Evolutionary conservation across 371 early-diverging fungal species (phyloP), one percentile per base, ranked within the genome.

Genomic region (Haplosporangium sp.): DNA sequence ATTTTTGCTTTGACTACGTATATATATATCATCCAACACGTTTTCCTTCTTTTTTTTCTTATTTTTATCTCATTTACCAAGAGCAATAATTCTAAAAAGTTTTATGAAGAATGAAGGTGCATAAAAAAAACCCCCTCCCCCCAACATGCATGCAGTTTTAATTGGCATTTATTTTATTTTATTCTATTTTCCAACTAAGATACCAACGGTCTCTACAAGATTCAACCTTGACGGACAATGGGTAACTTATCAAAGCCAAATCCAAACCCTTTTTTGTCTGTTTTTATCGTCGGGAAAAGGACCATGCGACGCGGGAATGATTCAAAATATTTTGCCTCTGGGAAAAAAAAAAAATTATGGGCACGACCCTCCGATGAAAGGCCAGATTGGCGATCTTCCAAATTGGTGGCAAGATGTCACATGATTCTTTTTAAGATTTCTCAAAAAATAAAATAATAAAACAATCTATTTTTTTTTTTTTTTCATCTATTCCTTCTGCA

Each of bases 221-320:
- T 27, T 27, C 27, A 27, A 27, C 27, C 27, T 27, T 27, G 27
- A 27, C 27, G 27, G 27, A 1, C 27, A 5, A 20, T 55, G 55
- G 20, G 27, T 27, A 55, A 55, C 34, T 27, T 55, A 55, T 34
- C 27, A 27, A 27, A 44, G 44, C 44, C 44, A 55, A 10, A 20
- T 55, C 19, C 20, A 55, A 48, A 9, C 6, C 44, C 44, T 27
- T 42, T 8, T 42, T 44, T 44, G 17, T 48, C 48, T 17, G 17
- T 13, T 13, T n/a, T 5, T 27, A 8, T 27, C 8, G 8, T 55
- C 34, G 11, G 20, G 27, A 34, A 34, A 34, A 55, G 27, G 55
- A 55, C 55, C 55, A 55, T 55, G 55, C 55, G 55, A 55, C 27
- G 55, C 55, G 55, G 48, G 55, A 55, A 55, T 27, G 27, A 27